Evolutionary conservation across 1,284 basidiomycete species (phyloP).

Genomic region (Ustilago curta): DNA sequence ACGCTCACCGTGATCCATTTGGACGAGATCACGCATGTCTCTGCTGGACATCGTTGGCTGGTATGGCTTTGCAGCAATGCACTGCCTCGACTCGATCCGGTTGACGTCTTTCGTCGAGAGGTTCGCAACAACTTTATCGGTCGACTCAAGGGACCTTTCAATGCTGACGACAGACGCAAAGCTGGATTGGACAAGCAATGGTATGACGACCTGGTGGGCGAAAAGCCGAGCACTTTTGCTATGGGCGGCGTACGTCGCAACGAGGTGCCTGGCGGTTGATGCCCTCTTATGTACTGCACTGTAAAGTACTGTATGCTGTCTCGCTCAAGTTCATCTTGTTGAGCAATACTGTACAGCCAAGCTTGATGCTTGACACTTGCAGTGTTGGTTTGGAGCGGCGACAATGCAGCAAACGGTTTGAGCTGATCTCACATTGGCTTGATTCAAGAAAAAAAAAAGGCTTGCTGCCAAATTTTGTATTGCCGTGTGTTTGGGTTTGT

Average conservation of each 20-base stretch:
- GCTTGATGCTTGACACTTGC: no score
- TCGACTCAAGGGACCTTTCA: conserved; percentile 86
- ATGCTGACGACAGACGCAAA: conserved; percentile 79
- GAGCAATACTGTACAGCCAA: no score
- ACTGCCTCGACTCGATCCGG: conserved; percentile 76
- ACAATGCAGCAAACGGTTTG: no score
- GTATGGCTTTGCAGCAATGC: conserved; percentile 77
- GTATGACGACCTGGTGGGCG: conserved; percentile 76
- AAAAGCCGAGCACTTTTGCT: conserved; percentile 63
- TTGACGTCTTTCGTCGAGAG: conserved; percentile 79
- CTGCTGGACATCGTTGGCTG: conserved; percentile 85
- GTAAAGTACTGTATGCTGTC: not conserved
- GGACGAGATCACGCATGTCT: conserved; percentile 84
- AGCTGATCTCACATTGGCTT: no score
- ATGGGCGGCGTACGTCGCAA: conserved; percentile 52
- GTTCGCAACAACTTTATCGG: conserved; percentile 82
- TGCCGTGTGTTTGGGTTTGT: no score
- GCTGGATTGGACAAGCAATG: conserved; percentile 72
- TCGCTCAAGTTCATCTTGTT: no score
- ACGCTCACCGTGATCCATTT: conserved; percentile 69
- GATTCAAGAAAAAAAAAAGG: no score
- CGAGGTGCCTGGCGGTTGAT: conserved; percentile 54
- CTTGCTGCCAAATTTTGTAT: no score
- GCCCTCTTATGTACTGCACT: no score
- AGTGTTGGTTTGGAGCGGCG: no score